Conservation (phyloP, 106 monocot genomes). For the Apostasia shenzhenica region DNA sequence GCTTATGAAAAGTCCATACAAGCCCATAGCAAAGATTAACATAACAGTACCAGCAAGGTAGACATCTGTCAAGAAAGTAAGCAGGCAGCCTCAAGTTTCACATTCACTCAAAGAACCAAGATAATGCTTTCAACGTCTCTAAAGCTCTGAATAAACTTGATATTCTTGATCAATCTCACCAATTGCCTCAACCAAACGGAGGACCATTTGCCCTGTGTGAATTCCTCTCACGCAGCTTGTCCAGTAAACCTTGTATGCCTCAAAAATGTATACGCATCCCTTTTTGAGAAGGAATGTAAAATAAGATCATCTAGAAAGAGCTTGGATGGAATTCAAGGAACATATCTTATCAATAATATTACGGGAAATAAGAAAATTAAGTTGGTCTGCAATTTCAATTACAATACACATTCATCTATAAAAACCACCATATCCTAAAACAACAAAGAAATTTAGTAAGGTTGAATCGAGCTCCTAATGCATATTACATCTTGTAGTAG, state of each 20-base stretch:
- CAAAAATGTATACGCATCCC: slow-evolving; percentile 90
- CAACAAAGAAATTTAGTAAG: too few relatives aligned
- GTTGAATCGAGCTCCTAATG: too few relatives aligned
- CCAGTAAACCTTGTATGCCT: slow-evolving; percentile 94
- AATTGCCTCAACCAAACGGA: slow-evolving; percentile 92
- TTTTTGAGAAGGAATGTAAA: slow-evolving; percentile 15
- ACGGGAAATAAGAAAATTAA: too few relatives aligned
- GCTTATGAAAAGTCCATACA: slow-evolving; percentile 82
- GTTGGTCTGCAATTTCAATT: too few relatives aligned
- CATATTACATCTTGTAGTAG: too few relatives aligned
- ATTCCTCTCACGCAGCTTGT: slow-evolving; percentile 63
- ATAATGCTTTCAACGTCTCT: too few relatives aligned
- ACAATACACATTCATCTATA: too few relatives aligned
- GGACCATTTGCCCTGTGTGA: slow-evolving; percentile 95
- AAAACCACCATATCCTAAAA: too few relatives aligned
- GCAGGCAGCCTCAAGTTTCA: background rate
- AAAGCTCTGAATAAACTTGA: too few relatives aligned
- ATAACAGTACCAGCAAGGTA: slow-evolving; percentile 94
- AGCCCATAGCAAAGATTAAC: slow-evolving; percentile 91
- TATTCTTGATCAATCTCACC: slow-evolving; percentile 26
- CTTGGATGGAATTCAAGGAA: background rate
- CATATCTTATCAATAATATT: background rate
- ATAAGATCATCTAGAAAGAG: background rate
- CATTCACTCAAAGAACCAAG: background rate
- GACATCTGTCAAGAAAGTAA: slow-evolving; percentile 44